Evolutionary conservation across 495 filamentous ascomycete genomes (phyloP), one percentile per base, ranked within the genome.

Genomic region (Staphylotrichum longicolle): DNA sequence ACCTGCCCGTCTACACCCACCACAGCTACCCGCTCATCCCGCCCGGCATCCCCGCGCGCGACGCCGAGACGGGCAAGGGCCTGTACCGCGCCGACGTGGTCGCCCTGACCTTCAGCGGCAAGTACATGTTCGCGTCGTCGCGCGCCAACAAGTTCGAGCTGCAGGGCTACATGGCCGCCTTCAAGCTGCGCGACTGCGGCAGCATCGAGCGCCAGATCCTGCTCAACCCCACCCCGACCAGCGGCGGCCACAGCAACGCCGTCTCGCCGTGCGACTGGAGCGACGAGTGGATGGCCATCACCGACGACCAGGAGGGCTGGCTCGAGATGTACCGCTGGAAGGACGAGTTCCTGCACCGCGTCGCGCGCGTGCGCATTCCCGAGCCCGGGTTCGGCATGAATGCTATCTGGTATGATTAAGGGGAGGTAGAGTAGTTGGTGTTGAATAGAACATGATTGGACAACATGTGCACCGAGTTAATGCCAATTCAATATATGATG

Each of bases 301-400:
- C 88, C 53, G 90, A 94, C 64, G 90, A 94, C 67, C 87, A 92
- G 77, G 82, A 89, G 57, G 90, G 90, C 4, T 91, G 86, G 74
- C 71, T 94, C n/a, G 90, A 93, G 79, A 90, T 94, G 64, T 93
- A 92, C 67, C 77, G 89, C 40, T 94, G 88, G 85, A 78, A 84
- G 64, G 87, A 91, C 44, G 90, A 91, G 80, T 89, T 86, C 64
- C 67, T 94, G 58, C 85, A 83, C 10, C 78, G 90, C 15, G 89
- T 93, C 35, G 90, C 89, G 20, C 79, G 87, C 57, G 81, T 86
- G 61, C 83, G 88, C 66, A 86, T 94, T 55, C 83, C 85, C 12
- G 89, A 94, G 76, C 87, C 86, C 48, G 90, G 90, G 52, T 93
- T 92, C 74, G 88, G 88, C 1, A 93, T 93, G 90, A 93, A 94